phyloP scores from a whole-genome alignment of 371 early-diverging fungal genomes.

The Smittium culicis region DNA sequence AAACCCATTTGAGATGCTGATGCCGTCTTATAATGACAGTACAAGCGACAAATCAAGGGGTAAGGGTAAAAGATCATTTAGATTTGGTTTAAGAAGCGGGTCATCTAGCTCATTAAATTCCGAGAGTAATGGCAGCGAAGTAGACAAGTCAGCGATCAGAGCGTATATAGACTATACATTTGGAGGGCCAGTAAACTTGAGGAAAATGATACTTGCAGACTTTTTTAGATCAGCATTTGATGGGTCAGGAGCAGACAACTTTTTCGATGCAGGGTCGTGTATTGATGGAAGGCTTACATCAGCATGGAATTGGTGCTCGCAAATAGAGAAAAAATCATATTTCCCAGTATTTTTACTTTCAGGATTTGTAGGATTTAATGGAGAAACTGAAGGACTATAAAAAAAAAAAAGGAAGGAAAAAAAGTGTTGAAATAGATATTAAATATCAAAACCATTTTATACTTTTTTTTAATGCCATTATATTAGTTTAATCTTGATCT shows the following conservation, averaged over 20 bases:
- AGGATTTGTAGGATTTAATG: constrained; percentile 74
- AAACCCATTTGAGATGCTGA: constrained; percentile 9
- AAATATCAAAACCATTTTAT: no score
- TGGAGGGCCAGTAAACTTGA: constrained; percentile 44
- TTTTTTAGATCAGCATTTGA: constrained; percentile 93
- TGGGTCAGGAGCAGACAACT: constrained; percentile 90
- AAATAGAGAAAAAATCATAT: constrained; percentile 82
- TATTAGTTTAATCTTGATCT: no score
- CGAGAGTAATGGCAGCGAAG: neutral
- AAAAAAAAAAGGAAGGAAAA: neutral
- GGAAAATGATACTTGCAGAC: constrained; percentile 66
- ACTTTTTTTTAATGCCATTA: no score
- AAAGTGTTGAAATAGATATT: no score
- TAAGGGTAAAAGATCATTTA: neutral
- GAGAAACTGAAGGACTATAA: constrained; percentile 31
- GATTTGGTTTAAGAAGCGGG: neutral
- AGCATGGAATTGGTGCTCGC: constrained; percentile 94
- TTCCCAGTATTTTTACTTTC: constrained; percentile 74
- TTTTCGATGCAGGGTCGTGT: constrained; percentile 90
- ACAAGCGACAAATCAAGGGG: neutral
- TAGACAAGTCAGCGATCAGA: constrained; percentile 24
- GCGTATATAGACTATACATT: constrained; percentile 52
- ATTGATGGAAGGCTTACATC: constrained; percentile 91
- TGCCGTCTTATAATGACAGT: neutral
- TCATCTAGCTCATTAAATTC: neutral